A percentile compares a stretch with the other conserved stretches of the same genome.
These are phyloP conservation scores for Aethionema arabicum DNA, from an alignment of 345 rosid genomes.

Conservation along the genomic window DNA sequence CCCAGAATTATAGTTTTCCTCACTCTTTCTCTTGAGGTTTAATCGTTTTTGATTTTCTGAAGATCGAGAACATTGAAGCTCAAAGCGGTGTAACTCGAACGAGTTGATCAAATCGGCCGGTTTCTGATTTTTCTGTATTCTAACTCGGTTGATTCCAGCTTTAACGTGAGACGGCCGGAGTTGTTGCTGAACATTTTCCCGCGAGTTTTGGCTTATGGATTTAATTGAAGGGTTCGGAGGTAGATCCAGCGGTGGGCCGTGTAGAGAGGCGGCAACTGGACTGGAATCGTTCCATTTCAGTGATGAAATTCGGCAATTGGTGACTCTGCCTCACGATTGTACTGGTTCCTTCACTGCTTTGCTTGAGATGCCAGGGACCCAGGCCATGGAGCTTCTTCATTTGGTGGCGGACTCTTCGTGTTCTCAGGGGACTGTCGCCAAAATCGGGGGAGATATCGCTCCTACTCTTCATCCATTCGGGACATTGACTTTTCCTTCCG, in stretches of 20 bases:
- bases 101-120: slow-evolving; percentile 21
- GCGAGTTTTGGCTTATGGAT: slow-evolving; percentile 38
- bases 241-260: slow-evolving; percentile 44
- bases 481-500: slow-evolving; percentile 28
- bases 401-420: slow-evolving; percentile 16
- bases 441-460: slow-evolving; percentile 35
- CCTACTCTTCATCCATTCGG: slow-evolving; percentile 27
- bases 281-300: slow-evolving; percentile 46
- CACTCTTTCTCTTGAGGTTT: slow-evolving; percentile 2
- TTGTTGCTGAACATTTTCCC: slow-evolving; percentile 39
- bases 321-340: slow-evolving; percentile 42
- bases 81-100: slow-evolving; percentile 4
- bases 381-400: slow-evolving; percentile 63
- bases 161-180: slow-evolving; percentile 30
- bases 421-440: slow-evolving; percentile 16
- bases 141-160: slow-evolving; percentile 32
- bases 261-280: slow-evolving; percentile 30
- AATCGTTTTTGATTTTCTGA: not conserved
- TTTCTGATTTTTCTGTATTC: slow-evolving; percentile 6
- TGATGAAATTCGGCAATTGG: slow-evolving; percentile 49
- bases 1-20: not conserved
- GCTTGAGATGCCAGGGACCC: slow-evolving; percentile 60
- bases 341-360: slow-evolving; percentile 65
- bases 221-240: slow-evolving; percentile 31
- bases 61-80: slow-evolving; percentile 12